These are phyloP conservation scores for Tylopilus sp. DNA, from an alignment of 768 basidiomycete genomes.

Conservation along the genomic window DNA sequence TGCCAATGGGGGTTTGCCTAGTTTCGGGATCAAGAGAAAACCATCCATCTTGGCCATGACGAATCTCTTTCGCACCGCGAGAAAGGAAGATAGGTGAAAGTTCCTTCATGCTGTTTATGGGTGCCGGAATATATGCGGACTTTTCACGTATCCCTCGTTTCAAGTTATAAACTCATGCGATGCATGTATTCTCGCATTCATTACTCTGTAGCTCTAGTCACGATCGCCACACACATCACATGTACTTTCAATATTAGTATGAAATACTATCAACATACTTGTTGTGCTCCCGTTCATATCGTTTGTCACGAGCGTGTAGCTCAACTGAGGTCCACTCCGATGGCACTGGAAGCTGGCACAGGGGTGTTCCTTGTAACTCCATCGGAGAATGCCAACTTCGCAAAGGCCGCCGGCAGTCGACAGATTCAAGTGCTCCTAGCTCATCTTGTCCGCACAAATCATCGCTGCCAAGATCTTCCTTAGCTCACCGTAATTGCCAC, in stretches of 20 bases:
- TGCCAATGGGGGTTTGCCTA: slow-evolving; percentile 7
- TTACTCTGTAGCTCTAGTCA: background rate
- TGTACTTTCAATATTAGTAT: background rate
- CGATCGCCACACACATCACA: background rate
- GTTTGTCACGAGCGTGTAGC: too few species aligned
- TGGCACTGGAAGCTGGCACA: too few species aligned
- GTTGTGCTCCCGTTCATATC: too few species aligned
- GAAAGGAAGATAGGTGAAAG: slow-evolving; percentile 18
- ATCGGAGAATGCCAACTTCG: too few species aligned
- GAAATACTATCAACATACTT: too few species aligned
- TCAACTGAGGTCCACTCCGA: too few species aligned
- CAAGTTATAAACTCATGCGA: background rate
- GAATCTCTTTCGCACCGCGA: slow-evolving; percentile 29
- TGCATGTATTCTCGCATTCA: background rate
- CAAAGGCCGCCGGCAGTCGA: too few species aligned
- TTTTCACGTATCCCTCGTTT: background rate
- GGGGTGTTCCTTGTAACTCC: too few species aligned
- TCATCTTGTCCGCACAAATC: too few species aligned
- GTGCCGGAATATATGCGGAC: background rate
- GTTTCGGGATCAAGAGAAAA: slow-evolving; percentile 20
- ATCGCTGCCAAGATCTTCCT: too few species aligned
- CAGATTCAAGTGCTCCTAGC: too few species aligned
- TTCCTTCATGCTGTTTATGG: background rate
- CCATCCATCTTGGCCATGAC: slow-evolving; percentile 27
- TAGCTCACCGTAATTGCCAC: too few species aligned